Conservation (phyloP, 1,284 basidiomycete genomes). For the Inonotus obliquus region DNA sequence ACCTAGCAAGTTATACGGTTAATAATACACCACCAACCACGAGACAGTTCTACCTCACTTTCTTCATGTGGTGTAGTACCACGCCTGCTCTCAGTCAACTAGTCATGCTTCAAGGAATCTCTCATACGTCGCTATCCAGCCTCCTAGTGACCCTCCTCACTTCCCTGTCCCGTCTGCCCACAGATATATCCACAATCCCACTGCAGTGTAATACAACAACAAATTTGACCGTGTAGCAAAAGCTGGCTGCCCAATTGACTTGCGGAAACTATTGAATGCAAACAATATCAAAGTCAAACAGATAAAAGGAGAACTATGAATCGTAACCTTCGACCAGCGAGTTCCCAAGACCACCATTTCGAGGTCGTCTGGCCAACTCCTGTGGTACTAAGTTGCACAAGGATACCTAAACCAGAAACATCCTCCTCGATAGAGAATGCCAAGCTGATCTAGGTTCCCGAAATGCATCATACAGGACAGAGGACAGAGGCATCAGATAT, state of each 20-base stretch:
- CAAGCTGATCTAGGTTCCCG: constrained; percentile 79
- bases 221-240: constrained; percentile 73
- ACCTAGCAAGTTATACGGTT: too few species aligned
- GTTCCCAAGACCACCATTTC: constrained; percentile 94
- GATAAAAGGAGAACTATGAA: neutral
- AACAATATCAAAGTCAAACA: neutral
- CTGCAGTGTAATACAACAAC: constrained; percentile 58
- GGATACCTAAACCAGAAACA: constrained; percentile 67
- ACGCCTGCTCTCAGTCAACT: too few species aligned
- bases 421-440: constrained; percentile 68
- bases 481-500: constrained; percentile 75
- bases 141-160: constrained; percentile 46
- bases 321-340: constrained; percentile 51
- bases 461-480: constrained; percentile 68
- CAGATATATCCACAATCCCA: constrained; percentile 57
- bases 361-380: constrained; percentile 66
- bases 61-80: too few species aligned
- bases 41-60: too few species aligned
- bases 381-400: constrained; percentile 74
- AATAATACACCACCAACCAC: too few species aligned
- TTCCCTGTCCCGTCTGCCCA: constrained; percentile 64
- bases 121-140: constrained; percentile 31
- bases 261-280: neutral
- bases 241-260: constrained; percentile 50
- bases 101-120: neutral